phyloP scores from a whole-genome alignment of 495 filamentous ascomycete species.

The Annulohypoxylon maeteangense region DNA sequence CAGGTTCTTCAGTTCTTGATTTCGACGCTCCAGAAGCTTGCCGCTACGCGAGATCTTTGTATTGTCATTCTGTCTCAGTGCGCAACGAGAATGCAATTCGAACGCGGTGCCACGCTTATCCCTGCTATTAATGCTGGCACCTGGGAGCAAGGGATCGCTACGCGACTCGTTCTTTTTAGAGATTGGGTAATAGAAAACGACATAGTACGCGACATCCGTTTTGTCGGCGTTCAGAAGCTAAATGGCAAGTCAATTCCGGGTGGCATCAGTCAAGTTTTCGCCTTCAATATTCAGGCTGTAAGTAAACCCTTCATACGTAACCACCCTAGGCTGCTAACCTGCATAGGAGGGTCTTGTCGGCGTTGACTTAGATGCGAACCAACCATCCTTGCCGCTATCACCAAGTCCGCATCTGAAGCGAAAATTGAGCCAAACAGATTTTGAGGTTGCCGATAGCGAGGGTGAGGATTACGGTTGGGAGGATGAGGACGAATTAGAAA shows the following conservation, averaged over 20 bases:
- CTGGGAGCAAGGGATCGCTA: conserved; percentile 77
- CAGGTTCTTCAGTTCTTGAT: conserved; percentile 60
- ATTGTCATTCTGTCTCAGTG: conserved; percentile 77
- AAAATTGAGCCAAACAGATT: conserved; percentile 55
- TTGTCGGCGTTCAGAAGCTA: conserved; percentile 58
- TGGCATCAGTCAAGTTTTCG: conserved; percentile 46
- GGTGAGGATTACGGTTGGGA: conserved; percentile 64
- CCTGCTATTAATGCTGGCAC: conserved; percentile 72
- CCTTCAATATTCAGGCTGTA: conserved; percentile 56
- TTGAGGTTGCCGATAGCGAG: conserved; percentile 63
- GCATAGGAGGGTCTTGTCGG: conserved; percentile 41
- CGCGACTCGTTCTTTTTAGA: conserved; percentile 74
- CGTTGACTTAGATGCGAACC: conserved; percentile 39
- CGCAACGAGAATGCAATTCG: conserved; percentile 71
- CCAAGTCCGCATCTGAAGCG: conserved; percentile 53
- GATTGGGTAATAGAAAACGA: conserved; percentile 62
- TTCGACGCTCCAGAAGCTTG: conserved; percentile 70
- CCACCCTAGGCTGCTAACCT: conserved; percentile 22
- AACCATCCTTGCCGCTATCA: conserved; percentile 43
- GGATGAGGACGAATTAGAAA: conserved; percentile 57
- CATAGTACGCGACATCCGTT: conserved; percentile 47
- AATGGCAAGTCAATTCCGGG: conserved; percentile 50
- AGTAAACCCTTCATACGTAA: conserved; percentile 29
- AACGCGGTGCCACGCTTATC: conserved; percentile 71
- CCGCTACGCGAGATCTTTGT: conserved; percentile 72